These are phyloP conservation scores for Hibiscus tridactylites DNA, from an alignment of 345 rosid species.

Conservation along the genomic window DNA sequence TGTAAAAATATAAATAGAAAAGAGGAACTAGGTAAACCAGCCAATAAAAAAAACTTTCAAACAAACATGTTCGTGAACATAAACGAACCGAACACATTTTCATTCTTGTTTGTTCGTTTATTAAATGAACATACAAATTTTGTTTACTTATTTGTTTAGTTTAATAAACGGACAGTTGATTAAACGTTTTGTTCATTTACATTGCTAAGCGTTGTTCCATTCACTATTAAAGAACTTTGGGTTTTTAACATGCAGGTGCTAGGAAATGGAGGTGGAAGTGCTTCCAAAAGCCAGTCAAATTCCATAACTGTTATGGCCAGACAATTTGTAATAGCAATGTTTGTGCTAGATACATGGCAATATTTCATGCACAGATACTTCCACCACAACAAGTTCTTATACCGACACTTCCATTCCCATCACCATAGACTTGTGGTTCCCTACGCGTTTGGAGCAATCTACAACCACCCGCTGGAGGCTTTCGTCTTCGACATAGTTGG, in stretches of 20 bases:
- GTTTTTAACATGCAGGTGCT: not conserved
- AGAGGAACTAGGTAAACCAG: too few species aligned
- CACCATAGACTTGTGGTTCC: not conserved
- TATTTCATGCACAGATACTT: not conserved
- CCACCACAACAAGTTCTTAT: not conserved
- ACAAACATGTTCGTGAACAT: too few species aligned
- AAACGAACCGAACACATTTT: too few species aligned
- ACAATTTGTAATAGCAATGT: not conserved
- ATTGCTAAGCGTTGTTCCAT: too few species aligned
- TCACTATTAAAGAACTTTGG: not conserved
- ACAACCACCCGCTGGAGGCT: slow-evolving; percentile 64
- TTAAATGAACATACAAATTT: too few species aligned
- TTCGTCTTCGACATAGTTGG: slow-evolving; percentile 48
- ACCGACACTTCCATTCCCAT: not conserved
- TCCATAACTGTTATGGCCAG: not conserved
- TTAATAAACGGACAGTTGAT: too few species aligned
- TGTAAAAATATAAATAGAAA: too few species aligned
- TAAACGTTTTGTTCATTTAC: too few species aligned
- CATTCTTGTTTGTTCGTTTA: too few species aligned
- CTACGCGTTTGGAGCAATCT: slow-evolving; percentile 45
- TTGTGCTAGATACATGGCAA: not conserved
- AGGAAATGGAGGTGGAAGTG: not conserved
- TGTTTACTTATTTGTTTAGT: too few species aligned
- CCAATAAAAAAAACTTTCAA: too few species aligned
- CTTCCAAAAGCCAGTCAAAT: not conserved